A percentile compares a stretch with the other conserved stretches of the same genome.
These are phyloP conservation scores for Tothia fuscella DNA, from an alignment of 2,329 filamentous ascomycete species.

Conservation along the genomic window DNA sequence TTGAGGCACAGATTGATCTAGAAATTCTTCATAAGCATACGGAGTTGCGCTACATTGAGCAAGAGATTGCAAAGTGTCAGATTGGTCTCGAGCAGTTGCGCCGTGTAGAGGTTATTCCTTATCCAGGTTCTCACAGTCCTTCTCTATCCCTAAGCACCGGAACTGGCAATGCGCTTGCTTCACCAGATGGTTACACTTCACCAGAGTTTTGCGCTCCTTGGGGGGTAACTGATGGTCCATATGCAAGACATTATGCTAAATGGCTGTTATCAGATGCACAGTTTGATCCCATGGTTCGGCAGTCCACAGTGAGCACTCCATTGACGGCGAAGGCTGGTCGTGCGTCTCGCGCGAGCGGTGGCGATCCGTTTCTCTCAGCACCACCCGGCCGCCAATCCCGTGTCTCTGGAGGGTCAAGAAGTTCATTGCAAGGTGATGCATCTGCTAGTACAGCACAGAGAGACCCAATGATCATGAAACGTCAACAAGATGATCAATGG, in stretches of 20 bases:
- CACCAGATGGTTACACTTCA: conserved; percentile 48
- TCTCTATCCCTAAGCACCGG: conserved; percentile 61
- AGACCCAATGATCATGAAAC: conserved; percentile 10
- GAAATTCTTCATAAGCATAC: conserved; percentile 92
- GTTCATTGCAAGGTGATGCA: conserved; percentile 55
- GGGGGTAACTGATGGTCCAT: conserved; percentile 84
- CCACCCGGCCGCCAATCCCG: conserved; percentile 45
- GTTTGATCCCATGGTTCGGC: conserved; percentile 51
- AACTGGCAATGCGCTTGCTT: conserved; percentile 56
- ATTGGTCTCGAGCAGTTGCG: conserved; percentile 85
- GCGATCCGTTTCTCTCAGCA: conserved; percentile 36
- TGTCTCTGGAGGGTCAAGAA: conserved; percentile 52
- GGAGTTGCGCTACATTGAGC: conserved; percentile 85
- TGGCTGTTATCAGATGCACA: conserved; percentile 84
- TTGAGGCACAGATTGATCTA: conserved; percentile 78
- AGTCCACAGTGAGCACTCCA: conserved; percentile 21
- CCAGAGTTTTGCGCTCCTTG: conserved; percentile 76
- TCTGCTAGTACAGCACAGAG: not conserved
- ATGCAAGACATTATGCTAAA: conserved; percentile 85
- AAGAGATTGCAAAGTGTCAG: conserved; percentile 93
- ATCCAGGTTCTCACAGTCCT: conserved; percentile 58
- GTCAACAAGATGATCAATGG: conserved; percentile 54
- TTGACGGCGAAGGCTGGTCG: conserved; percentile 48
- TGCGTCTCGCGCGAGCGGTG: conserved; percentile 63
- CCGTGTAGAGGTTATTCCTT: conserved; percentile 84